Base-by-base conservation (phyloP, 192 early-diverging fungal genomes). In the Pilaira anomala region DNA sequence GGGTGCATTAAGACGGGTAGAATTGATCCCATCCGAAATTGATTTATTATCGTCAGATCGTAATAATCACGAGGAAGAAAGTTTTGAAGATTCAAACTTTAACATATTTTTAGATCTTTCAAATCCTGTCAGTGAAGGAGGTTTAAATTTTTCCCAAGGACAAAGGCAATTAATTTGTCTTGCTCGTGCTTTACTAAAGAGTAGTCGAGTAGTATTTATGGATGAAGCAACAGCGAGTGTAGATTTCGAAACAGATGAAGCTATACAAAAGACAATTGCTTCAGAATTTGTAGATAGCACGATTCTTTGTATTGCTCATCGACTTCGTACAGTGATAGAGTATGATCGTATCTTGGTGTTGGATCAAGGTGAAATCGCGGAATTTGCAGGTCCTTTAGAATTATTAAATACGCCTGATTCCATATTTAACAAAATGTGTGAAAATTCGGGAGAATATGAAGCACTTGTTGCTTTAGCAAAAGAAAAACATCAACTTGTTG, bases 381-480 rank as follows among this genome's bases (percentile, higher is more conserved):
- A 97, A 73, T 93, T 86, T 76, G 94, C 86, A 3, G 87, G 88
- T 18, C 94, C 94, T 2, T 41, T 77, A 30, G 78, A 80, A 19
- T 72, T 97, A 36, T 77, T 97, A 46, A 81, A 83, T 16, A 78
- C 78, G 7, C 53, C 69, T 0, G 73, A 80, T 3, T 86, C 88
- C 26, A 54, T 80, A 5, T 95, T 98, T 68, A 46, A 78, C 8
- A 75, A 79, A 36, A 92, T 98, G 88, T 92, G 87, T 55, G 79
- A 82, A 30, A 87, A 88, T 54, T 90, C 92, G 19, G 93, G 93
- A 14, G 93, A 95, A 56, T 87, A 84, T 58, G 88, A 86, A 36
- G 72, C 78, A 6, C 63, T 97, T 52, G 69, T 85, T 36, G 77
- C 81, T 22, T 77, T 88, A 39, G 85, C 85, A 2, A 80, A 73